Evolutionary conservation across 192 early-diverging fungal genomes (phyloP).

Genomic region (Chytriomyces hyalinus): DNA sequence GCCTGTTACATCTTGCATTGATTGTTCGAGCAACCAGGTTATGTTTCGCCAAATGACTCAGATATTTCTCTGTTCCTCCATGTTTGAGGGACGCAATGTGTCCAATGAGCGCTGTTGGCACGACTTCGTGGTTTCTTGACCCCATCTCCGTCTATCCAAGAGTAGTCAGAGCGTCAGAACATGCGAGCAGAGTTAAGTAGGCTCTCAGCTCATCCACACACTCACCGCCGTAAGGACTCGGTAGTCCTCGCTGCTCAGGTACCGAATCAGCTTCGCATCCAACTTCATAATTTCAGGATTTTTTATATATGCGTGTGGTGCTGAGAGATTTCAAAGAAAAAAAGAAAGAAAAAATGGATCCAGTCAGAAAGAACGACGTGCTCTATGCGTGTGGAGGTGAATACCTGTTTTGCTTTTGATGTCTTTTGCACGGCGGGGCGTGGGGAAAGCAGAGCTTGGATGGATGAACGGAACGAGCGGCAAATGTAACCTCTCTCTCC

Average conservation of each 20-base stretch:
- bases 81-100: constrained; percentile 89
- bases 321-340: background rate
- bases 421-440: background rate
- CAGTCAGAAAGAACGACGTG: constrained; percentile 42
- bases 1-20: constrained; percentile 73
- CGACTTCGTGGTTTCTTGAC: constrained; percentile 97
- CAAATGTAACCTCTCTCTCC: background rate
- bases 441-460: background rate
- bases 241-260: constrained; percentile 93
- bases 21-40: constrained; percentile 89
- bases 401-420: background rate
- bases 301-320: no score
- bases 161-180: background rate
- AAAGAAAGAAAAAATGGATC: constrained; percentile 25
- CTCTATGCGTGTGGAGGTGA: constrained; percentile 54
- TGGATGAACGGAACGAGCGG: background rate
- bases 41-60: constrained; percentile 85
- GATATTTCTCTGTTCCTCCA: constrained; percentile 83
- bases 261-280: constrained; percentile 91
- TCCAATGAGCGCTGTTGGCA: constrained; percentile 89
- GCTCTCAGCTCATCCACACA: background rate
- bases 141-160: constrained; percentile 84
- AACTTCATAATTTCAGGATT: constrained; percentile 77
- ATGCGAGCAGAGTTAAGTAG: background rate
- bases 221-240: constrained; percentile 91